phyloP scores from a whole-genome alignment of 805 yeast species.

The Barnettozyma sp. region DNA sequence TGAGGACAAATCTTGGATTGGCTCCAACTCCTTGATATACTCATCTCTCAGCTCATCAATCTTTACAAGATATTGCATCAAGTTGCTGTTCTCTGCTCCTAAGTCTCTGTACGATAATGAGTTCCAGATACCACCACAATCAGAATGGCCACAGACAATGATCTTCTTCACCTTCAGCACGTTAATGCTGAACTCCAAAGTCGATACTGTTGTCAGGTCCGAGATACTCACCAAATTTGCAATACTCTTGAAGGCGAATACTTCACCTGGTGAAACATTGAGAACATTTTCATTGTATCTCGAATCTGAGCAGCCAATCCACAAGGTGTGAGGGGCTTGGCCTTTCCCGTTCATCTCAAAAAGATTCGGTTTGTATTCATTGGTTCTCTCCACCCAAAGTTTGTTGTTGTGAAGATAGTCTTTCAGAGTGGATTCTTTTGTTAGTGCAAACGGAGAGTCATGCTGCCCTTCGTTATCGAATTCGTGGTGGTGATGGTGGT shows the following conservation, averaged over 20 bases:
- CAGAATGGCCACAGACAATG: conserved; percentile 88
- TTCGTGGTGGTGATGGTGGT: conserved; percentile 4
- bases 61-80: conserved; percentile 47
- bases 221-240: conserved; percentile 67
- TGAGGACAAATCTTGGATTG: conserved; percentile 42
- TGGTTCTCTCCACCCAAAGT: conserved; percentile 35
- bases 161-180: conserved; percentile 75
- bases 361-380: conserved; percentile 20
- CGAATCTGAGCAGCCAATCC: conserved; percentile 94
- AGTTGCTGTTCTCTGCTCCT: conserved; percentile 45
- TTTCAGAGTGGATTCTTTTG: conserved; percentile 39
- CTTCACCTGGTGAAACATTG: conserved; percentile 82
- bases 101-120: conserved; percentile 56
- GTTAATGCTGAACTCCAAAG: conserved; percentile 82
- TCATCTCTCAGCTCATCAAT: conserved; percentile 61
- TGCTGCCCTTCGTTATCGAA: conserved; percentile 4
- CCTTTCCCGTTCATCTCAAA: conserved; percentile 56
- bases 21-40: conserved; percentile 43
- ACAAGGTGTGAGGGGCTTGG: conserved; percentile 86
- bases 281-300: conserved; percentile 77
- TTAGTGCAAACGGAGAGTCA: conserved; percentile 28
- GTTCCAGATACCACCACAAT: conserved; percentile 91
- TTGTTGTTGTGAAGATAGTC: conserved; percentile 46
- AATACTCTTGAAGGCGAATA: conserved; percentile 81
- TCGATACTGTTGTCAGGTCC: conserved; percentile 70